A percentile compares a stretch with the other conserved stretches of the same genome.
Conservation (phyloP, 148 eudicot species). For the Rhododendron simsii region DNA sequence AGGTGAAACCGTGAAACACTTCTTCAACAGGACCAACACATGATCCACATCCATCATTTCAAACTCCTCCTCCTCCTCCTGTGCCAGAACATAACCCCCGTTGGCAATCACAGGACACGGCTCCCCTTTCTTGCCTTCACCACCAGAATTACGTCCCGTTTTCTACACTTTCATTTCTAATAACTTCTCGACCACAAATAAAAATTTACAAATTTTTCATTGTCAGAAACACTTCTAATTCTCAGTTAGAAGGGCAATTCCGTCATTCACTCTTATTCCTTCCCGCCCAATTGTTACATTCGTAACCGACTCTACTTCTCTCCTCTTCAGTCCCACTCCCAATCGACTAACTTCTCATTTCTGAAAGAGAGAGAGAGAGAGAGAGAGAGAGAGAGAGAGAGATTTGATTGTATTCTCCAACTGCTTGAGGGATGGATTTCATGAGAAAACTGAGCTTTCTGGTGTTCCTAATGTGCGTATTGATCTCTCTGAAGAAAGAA, state of each 20-base stretch:
- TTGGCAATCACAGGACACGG: conserved; percentile 10
- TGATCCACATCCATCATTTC: conserved; percentile 81
- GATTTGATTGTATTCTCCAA: background rate
- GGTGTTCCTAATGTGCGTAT: conserved; percentile 25
- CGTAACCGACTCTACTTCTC: background rate
- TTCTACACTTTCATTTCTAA: conserved; percentile 12
- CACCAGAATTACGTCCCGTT: background rate
- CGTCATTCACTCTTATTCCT: background rate
- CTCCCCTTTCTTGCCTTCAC: conserved; percentile 10
- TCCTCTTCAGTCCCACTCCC: background rate
- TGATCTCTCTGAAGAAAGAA: conserved; percentile 31
- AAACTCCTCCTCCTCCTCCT: conserved; percentile 66
- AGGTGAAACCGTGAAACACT: conserved; percentile 62
- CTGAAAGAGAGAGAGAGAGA: background rate
- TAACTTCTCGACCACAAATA: background rate
- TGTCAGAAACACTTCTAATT: background rate
- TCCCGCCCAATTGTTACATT: conserved; percentile 5
- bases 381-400: background rate
- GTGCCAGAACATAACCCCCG: conserved; percentile 29
- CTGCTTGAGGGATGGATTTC: conserved; percentile 23
- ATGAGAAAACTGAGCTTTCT: conserved; percentile 22
- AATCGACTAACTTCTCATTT: background rate
- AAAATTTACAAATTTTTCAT: too few relatives aligned
- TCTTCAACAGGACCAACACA: too few relatives aligned
- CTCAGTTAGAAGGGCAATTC: background rate